phyloP scores from a whole-genome alignment of 768 basidiomycete species.

The Holtermanniella nyarrowii region DNA sequence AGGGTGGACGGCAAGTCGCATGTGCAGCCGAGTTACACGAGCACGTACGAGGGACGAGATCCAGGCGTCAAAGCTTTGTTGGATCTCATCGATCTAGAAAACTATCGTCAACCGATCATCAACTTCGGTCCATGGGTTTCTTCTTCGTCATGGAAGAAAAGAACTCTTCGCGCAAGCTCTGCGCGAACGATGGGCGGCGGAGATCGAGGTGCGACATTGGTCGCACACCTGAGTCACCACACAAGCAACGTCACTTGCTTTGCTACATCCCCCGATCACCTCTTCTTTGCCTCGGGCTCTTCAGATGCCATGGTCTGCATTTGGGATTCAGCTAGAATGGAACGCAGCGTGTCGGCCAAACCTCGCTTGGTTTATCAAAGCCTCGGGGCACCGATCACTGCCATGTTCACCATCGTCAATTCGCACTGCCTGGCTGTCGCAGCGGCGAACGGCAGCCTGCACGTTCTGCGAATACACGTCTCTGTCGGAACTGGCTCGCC shows the following conservation, averaged over 20 bases:
- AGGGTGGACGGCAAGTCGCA: conserved; percentile 7
- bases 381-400: conserved; percentile 58
- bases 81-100: conserved; percentile 81
- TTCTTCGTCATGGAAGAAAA: conserved; percentile 66
- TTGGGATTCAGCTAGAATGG: conserved; percentile 66
- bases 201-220: conserved; percentile 64
- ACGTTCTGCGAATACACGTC: conserved; percentile 34
- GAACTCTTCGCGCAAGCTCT: conserved; percentile 52
- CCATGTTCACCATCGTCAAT: conserved; percentile 68
- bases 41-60: conserved; percentile 66
- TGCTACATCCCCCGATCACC: conserved; percentile 82
- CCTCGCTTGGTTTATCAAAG: conserved; percentile 40
- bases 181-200: conserved; percentile 40
- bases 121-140: conserved; percentile 87
- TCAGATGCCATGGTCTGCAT: conserved; percentile 44
- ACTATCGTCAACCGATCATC: conserved; percentile 64
- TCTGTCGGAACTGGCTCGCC: conserved; percentile 8
- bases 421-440: conserved; percentile 33
- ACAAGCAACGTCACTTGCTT: conserved; percentile 66
- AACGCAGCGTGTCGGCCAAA: conserved; percentile 84
- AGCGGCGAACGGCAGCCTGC: conserved; percentile 26
- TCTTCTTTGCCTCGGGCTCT: conserved; percentile 56
- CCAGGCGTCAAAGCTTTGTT: conserved; percentile 77
- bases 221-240: conserved; percentile 77
- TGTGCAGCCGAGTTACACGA: too few relatives aligned